These are phyloP conservation scores for Davidsoniella virescens DNA, from an alignment of 2,329 filamentous ascomycete genomes.

Conservation along the genomic window DNA sequence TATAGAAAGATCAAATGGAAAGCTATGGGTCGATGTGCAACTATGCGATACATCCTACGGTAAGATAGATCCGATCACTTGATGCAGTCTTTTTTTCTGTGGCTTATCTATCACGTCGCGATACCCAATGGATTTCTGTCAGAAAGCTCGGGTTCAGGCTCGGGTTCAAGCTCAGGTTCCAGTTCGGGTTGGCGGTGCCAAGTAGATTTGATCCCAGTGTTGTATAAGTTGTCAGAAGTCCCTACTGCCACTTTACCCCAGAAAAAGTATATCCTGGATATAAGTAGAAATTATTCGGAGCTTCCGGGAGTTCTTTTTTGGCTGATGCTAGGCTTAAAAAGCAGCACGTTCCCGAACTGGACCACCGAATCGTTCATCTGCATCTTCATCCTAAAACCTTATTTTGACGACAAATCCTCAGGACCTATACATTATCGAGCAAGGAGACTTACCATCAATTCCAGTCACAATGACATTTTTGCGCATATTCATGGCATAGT, in stretches of 20 bases:
- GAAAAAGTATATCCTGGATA: too few relatives aligned
- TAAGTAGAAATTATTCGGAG: not conserved
- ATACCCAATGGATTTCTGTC: not conserved
- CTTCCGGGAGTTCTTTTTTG: not conserved
- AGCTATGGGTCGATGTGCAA: not conserved
- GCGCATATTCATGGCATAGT: conserved; percentile 35
- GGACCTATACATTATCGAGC: not conserved
- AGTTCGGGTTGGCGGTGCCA: not conserved
- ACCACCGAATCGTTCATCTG: too few relatives aligned
- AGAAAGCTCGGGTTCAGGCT: too few relatives aligned
- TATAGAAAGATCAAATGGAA: not conserved
- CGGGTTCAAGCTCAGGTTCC: conserved; percentile 3
- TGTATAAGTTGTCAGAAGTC: too few relatives aligned
- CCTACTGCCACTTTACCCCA: too few relatives aligned
- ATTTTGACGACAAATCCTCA: not conserved
- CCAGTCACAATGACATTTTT: conserved; percentile 53
- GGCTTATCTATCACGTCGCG: not conserved
- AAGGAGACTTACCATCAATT: conserved; percentile 46
- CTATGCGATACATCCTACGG: too few relatives aligned
- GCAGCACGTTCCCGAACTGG: too few relatives aligned
- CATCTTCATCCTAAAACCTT: not conserved
- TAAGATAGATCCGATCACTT: too few relatives aligned
- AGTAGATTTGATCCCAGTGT: too few relatives aligned
- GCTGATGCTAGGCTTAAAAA: too few relatives aligned
- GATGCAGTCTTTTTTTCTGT: not conserved